These are phyloP conservation scores for Rauvolfia tetraphylla DNA, from an alignment of 257 asterid species.

Conservation along the genomic window DNA sequence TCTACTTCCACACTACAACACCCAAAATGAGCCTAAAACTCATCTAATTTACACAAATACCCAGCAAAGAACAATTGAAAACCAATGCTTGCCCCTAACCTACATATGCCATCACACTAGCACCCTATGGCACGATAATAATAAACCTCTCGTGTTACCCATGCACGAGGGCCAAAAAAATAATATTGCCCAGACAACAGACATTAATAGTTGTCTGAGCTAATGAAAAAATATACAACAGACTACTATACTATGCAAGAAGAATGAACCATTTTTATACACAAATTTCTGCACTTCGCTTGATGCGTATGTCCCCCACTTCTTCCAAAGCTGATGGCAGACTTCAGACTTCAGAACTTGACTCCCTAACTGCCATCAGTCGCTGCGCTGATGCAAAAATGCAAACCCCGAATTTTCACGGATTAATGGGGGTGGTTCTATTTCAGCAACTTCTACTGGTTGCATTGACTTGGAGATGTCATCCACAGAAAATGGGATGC, in stretches of 20 bases:
- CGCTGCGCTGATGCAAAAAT: conserved; percentile 73
- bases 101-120: conserved; percentile 38
- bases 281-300: conserved; percentile 38
- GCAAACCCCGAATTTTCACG: conserved; percentile 90
- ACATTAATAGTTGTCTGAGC: conserved; percentile 37
- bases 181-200: conserved; percentile 49
- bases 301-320: conserved; percentile 23
- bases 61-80: conserved; percentile 33
- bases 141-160: conserved; percentile 41
- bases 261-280: conserved; percentile 32
- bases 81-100: conserved; percentile 34
- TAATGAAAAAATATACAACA: conserved; percentile 35
- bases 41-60: conserved; percentile 36
- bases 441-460: conserved; percentile 67
- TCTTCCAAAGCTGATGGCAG: conserved; percentile 6
- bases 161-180: conserved; percentile 42
- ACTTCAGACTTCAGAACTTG: conserved; percentile 15
- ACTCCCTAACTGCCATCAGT: conserved; percentile 29
- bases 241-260: conserved; percentile 29
- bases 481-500: conserved; percentile 95
- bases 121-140: conserved; percentile 27
- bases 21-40: conserved; percentile 1
- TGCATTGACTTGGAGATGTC: conserved; percentile 91
- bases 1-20: conserved; percentile 17
- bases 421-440: conserved; percentile 90